Evolutionary conservation across 106 monocot species (phyloP).

Genomic region (Dactylorhiza incarnata): DNA sequence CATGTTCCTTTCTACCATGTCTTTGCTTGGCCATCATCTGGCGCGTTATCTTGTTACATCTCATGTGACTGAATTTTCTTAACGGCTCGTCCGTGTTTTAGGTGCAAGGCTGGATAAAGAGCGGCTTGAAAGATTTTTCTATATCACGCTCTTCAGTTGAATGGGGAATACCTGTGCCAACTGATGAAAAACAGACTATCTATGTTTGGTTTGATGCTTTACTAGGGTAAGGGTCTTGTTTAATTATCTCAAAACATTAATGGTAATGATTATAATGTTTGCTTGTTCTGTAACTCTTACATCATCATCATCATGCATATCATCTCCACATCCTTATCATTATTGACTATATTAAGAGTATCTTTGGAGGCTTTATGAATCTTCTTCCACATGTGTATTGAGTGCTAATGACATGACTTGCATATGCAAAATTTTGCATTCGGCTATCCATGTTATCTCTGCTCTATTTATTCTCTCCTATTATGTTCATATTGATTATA

Average conservation of each 20-base stretch:
- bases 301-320: background rate
- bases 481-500: background rate
- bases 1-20: background rate
- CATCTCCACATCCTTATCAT: background rate
- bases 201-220: slow-evolving; percentile 99
- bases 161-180: slow-evolving; percentile 96
- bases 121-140: slow-evolving; percentile 89
- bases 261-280: background rate
- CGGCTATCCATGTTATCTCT: background rate
- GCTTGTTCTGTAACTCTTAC: background rate
- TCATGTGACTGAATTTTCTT: background rate
- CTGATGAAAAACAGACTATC: slow-evolving; percentile 86
- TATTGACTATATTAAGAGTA: background rate
- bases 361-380: background rate
- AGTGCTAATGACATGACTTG: background rate
- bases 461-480: background rate
- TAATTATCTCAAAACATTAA: slow-evolving; percentile 7
- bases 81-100: slow-evolving; percentile 10
- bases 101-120: slow-evolving; percentile 95
- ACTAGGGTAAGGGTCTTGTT: slow-evolving; percentile 56
- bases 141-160: slow-evolving; percentile 93
- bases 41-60: background rate
- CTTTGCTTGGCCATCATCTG: too few species aligned
- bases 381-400: background rate
- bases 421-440: background rate